phyloP scores from a whole-genome alignment of 768 basidiomycete genomes.

The Trametes sanguinea region DNA sequence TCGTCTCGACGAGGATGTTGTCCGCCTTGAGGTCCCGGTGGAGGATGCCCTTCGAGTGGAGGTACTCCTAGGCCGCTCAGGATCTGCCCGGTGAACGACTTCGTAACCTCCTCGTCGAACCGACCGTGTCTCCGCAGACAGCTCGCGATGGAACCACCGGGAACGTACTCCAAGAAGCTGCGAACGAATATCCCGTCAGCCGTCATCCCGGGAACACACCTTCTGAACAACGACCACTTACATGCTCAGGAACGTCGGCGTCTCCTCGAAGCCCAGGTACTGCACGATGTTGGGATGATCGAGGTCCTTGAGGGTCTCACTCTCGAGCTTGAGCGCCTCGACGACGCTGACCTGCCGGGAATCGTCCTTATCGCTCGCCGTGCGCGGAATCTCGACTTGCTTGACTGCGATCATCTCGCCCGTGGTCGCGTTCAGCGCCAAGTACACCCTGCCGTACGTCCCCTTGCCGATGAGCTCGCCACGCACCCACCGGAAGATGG shows the following conservation, averaged over 20 bases:
- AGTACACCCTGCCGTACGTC: conserved; percentile 94
- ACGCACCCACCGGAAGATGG: conserved; percentile 97
- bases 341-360: conserved; percentile 82
- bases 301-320: conserved; percentile 92
- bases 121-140: conserved; percentile 90
- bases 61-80: conserved; percentile 87
- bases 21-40: conserved; percentile 99
- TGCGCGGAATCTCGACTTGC: conserved; percentile 94
- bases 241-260: conserved; percentile 88
- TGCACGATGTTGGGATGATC: conserved; percentile 98
- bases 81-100: conserved; percentile 91
- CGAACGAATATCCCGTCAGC: conserved; percentile 12
- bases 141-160: conserved; percentile 93
- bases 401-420: conserved; percentile 99
- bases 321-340: conserved; percentile 91
- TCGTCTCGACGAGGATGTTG: conserved; percentile 93
- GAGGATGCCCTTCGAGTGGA: conserved; percentile 89
- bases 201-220: background rate
- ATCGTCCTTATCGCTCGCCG: conserved; percentile 89
- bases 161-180: conserved; percentile 98
- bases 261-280: conserved; percentile 94
- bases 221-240: conserved; percentile 43
- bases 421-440: conserved; percentile 93
- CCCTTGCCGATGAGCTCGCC: conserved; percentile 98
- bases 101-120: conserved; percentile 89